phyloP scores from a whole-genome alignment of 805 yeast genomes.

The Pichia thaimueangensis region DNA sequence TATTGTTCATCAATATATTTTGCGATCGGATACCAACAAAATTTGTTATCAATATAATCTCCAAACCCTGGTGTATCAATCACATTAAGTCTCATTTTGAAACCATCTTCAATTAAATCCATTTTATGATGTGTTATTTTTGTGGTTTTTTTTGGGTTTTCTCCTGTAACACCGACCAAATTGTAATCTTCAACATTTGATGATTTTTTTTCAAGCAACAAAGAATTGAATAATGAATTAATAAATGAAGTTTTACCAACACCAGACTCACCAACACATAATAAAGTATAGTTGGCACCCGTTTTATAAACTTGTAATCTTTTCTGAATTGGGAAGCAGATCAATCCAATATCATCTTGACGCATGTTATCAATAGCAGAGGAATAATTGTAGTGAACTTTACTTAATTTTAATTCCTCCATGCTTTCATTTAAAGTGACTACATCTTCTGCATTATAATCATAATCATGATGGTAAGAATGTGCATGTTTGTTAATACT shows the following conservation, averaged over 20 bases:
- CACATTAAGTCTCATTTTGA: slow-evolving; percentile 50
- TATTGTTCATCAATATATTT: slow-evolving; percentile 78
- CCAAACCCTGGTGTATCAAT: slow-evolving; percentile 81
- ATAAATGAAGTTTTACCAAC: slow-evolving; percentile 77
- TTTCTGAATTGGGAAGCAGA: slow-evolving; percentile 28
- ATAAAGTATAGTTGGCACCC: slow-evolving; percentile 72
- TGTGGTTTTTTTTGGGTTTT: slow-evolving; percentile 26
- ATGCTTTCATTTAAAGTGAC: background rate
- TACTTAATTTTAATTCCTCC: slow-evolving; percentile 6
- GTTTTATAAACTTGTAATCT: slow-evolving; percentile 33
- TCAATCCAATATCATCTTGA: slow-evolving; percentile 25
- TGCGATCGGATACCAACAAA: slow-evolving; percentile 61
- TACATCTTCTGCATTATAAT: background rate
- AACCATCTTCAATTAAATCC: slow-evolving; percentile 53
- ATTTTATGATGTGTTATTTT: slow-evolving; percentile 34
- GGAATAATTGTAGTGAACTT: slow-evolving; percentile 23
- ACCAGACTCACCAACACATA: slow-evolving; percentile 86
- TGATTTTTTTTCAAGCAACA: slow-evolving; percentile 26
- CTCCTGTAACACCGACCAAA: too few relatives aligned
- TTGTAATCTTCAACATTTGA: slow-evolving; percentile 18
- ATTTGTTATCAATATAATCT: slow-evolving; percentile 55
- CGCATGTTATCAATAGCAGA: slow-evolving; percentile 23
- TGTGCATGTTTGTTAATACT: too few relatives aligned
- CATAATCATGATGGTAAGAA: background rate
- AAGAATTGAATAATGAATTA: slow-evolving; percentile 67